Evolutionary conservation across 192 early-diverging fungal species (phyloP).

Genomic region (Rhizoclosmatium globosum): DNA sequence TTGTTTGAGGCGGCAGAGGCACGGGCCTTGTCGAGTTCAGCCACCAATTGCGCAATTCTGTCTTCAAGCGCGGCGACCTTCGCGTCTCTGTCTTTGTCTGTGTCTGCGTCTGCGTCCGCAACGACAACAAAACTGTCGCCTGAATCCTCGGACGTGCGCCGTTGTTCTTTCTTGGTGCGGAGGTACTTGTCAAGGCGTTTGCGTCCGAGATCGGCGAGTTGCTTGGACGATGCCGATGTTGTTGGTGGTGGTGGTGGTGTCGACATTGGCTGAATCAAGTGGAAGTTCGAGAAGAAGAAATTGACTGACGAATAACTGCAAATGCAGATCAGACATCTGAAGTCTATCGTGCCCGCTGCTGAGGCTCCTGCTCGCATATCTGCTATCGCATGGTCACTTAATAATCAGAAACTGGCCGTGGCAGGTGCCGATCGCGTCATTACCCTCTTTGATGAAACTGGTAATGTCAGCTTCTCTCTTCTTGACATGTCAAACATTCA

Average conservation of each 20-base stretch:
- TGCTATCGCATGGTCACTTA: conserved; percentile 64
- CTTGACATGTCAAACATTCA: background rate
- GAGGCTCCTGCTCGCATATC: conserved; percentile 52
- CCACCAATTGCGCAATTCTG: background rate
- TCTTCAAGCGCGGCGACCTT: background rate
- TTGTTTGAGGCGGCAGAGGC: background rate
- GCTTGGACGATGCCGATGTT: background rate
- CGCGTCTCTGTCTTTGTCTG: background rate
- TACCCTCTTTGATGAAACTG: conserved; percentile 71
- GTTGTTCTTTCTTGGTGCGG: background rate
- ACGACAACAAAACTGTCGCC: background rate
- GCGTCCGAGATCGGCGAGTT: conserved; percentile 13
- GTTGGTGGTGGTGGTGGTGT: background rate
- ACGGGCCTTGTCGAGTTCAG: background rate
- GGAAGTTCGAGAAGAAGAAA: background rate
- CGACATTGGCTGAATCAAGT: too few species aligned
- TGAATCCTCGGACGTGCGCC: background rate
- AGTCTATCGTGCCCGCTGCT: conserved; percentile 53
- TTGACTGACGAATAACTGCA: background rate
- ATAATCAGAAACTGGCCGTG: conserved; percentile 70
- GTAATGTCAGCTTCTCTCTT: background rate
- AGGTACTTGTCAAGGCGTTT: conserved; percentile 16
- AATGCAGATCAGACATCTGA: conserved; percentile 62
- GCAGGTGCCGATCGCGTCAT: conserved; percentile 60
- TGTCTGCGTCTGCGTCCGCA: too few species aligned